phyloP scores from a whole-genome alignment of 352 stramenopile genomes.

The Phytopythium vexans region DNA sequence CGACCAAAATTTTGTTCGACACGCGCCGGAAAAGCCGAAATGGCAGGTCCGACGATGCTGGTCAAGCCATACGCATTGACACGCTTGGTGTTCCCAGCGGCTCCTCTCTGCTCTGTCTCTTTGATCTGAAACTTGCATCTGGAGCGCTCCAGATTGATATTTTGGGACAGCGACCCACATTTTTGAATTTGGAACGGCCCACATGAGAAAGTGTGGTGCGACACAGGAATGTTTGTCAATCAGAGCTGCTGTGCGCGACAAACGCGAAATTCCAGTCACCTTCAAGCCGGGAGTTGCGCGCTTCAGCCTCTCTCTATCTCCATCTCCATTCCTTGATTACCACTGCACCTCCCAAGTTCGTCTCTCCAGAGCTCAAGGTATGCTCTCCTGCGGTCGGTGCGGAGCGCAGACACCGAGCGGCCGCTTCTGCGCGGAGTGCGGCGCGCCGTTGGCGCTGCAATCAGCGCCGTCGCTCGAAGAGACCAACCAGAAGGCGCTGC shows the following conservation, averaged over 20 bases:
- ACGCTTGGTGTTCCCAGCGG: constrained; percentile 1
- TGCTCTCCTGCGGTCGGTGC: not conserved
- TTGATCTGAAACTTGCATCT: constrained; percentile 1
- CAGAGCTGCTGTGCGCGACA: too few relatives aligned
- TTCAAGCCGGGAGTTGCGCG: not conserved
- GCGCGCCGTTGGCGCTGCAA: constrained; percentile 11
- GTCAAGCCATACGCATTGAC: not conserved
- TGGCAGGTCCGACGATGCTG: too few relatives aligned
- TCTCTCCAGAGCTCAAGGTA: not conserved
- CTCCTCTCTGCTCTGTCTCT: not conserved
- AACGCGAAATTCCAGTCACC: too few relatives aligned
- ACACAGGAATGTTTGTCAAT: too few relatives aligned
- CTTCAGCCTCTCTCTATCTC: not conserved
- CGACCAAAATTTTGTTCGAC: too few relatives aligned
- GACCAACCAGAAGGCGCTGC: not conserved
- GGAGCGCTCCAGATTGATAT: not conserved
- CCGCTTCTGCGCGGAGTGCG: constrained; percentile 33
- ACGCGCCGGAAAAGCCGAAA: too few relatives aligned
- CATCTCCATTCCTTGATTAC: not conserved
- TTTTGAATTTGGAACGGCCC: too few relatives aligned
- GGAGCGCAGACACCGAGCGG: constrained; percentile 11
- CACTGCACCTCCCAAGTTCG: not conserved
- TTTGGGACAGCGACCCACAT: too few relatives aligned
- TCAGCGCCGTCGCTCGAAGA: not conserved
- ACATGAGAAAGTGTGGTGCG: too few relatives aligned